Evolutionary conservation across 306 rosid genomes (phyloP).

Genomic region (Pyrus pyrifolia): DNA sequence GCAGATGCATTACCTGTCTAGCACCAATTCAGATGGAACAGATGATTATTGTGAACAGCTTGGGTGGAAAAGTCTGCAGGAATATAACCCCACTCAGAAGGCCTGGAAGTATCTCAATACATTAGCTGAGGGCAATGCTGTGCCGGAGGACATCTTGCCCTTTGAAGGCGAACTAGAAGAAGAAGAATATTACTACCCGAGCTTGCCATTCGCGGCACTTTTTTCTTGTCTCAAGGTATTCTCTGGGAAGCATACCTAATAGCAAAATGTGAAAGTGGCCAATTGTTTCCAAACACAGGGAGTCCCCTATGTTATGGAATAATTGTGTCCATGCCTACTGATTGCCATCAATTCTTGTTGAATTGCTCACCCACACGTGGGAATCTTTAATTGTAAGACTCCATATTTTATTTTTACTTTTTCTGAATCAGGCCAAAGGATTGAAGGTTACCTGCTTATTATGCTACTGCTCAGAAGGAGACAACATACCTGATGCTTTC

Average conservation of each 20-base stretch:
- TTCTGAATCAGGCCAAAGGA: conserved; percentile 66
- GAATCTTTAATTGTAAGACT: neutral
- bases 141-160: conserved; percentile 37
- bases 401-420: neutral
- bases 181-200: conserved; percentile 80
- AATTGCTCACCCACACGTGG: neutral
- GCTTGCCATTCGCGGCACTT: conserved; percentile 87
- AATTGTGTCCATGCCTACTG: neutral
- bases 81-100: conserved; percentile 59
- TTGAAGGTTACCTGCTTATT: conserved; percentile 85
- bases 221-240: conserved; percentile 81
- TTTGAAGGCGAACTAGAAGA: conserved; percentile 64
- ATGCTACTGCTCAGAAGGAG: conserved; percentile 94
- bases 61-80: conserved; percentile 83
- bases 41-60: conserved; percentile 66
- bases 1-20: conserved; percentile 80
- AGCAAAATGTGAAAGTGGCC: neutral
- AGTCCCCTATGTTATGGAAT: neutral
- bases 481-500: conserved; percentile 78
- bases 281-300: neutral
- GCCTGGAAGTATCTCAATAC: conserved; percentile 63
- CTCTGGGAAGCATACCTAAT: neutral
- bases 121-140: conserved; percentile 57
- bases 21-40: conserved; percentile 54
- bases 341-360: neutral